Evolutionary conservation across 768 basidiomycete genomes (phyloP).

Genomic region (Candolleomyces eurysporus): DNA sequence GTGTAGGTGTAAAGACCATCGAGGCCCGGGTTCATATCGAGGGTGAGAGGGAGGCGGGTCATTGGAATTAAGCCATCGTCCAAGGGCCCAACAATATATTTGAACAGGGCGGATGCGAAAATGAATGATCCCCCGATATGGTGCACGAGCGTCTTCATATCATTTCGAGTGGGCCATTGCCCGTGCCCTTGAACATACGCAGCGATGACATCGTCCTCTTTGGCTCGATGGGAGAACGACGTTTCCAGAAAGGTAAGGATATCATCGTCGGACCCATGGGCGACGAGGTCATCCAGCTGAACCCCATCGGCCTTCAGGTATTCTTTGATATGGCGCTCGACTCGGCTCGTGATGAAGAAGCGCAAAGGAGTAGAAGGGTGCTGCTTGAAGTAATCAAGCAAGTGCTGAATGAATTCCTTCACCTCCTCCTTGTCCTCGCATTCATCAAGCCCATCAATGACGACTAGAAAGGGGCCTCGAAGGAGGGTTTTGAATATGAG

Average conservation of each 20-base stretch:
- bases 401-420: conserved; percentile 5
- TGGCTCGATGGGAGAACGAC: neutral
- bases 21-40: neutral
- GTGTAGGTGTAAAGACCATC: neutral
- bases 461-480: neutral
- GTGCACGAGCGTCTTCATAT: neutral
- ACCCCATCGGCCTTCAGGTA: neutral
- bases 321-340: neutral
- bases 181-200: neutral
- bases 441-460: conserved; percentile 2
- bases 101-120: neutral
- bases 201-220: neutral
- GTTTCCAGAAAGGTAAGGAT: neutral
- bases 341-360: neutral
- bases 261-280: neutral
- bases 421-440: conserved; percentile 3
- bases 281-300: neutral
- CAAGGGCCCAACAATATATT: neutral
- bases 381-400: neutral
- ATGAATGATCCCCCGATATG: conserved; percentile 21
- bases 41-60: neutral
- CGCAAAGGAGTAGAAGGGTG: neutral
- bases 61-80: neutral
- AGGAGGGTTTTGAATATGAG: neutral
- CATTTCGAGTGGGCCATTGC: neutral